Evolutionary conservation across 2,329 filamentous ascomycete species (phyloP).

Genomic region (Elsinoe batatas): DNA sequence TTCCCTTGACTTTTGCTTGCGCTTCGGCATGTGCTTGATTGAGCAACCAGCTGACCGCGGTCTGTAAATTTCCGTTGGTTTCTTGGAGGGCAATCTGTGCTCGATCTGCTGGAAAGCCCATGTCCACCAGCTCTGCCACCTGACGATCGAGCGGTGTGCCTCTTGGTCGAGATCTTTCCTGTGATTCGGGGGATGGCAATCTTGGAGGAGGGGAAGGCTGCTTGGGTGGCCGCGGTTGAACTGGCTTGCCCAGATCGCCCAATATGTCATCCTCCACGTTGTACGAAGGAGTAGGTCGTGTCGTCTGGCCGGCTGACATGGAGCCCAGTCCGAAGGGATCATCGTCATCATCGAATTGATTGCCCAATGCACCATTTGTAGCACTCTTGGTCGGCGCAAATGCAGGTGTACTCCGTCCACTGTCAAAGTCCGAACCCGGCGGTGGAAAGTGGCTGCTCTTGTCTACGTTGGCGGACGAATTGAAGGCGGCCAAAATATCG

Average conservation of each 20-base stretch:
- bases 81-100: conserved; percentile 70
- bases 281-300: conserved; percentile 17
- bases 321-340: conserved; percentile 73
- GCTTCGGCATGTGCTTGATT: conserved; percentile 84
- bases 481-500: conserved; percentile 53
- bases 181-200: neutral
- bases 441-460: conserved; percentile 50
- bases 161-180: neutral
- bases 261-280: conserved; percentile 54
- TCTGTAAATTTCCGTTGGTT: conserved; percentile 75
- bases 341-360: conserved; percentile 52
- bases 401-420: conserved; percentile 33
- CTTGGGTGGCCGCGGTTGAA: conserved; percentile 34
- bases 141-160: conserved; percentile 59
- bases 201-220: conserved; percentile 17
- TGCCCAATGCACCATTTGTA: neutral
- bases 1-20: conserved; percentile 52
- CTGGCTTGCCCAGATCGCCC: conserved; percentile 50
- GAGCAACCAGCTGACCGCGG: conserved; percentile 77
- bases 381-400: conserved; percentile 10
- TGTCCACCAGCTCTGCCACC: conserved; percentile 82
- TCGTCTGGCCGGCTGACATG: conserved; percentile 18
- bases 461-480: conserved; percentile 49
- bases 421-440: conserved; percentile 25
- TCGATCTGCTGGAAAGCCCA: conserved; percentile 82